A percentile compares a stretch with the other conserved stretches of the same genome.
These are phyloP conservation scores for Viola pubescens DNA, from an alignment of 441 rosid species.

Conservation along the genomic window DNA sequence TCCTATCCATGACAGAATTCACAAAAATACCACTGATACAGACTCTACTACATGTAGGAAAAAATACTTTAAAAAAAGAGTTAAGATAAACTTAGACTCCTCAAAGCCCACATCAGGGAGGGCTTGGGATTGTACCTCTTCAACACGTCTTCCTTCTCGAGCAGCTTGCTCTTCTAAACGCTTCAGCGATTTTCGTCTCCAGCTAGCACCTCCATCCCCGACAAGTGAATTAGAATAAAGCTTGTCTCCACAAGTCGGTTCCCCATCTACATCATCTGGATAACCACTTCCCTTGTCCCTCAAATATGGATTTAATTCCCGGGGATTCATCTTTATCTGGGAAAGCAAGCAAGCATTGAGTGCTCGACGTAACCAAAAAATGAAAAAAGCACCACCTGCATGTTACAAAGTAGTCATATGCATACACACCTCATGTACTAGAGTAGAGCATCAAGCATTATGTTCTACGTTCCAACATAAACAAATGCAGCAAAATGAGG, in stretches of 20 bases:
- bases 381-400: slow-evolving; percentile 1
- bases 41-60: neutral
- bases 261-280: slow-evolving; percentile 56
- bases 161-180: slow-evolving; percentile 88
- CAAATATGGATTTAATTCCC: slow-evolving; percentile 76
- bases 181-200: slow-evolving; percentile 84
- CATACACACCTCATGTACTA: neutral
- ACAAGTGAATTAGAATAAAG: slow-evolving; percentile 51
- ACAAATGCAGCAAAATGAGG: too few species aligned
- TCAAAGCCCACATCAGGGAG: too few species aligned
- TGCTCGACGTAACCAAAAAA: neutral
- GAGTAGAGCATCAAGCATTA: too few species aligned
- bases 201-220: slow-evolving; percentile 95
- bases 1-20: too few species aligned
- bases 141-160: slow-evolving; percentile 61
- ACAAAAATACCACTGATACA: too few species aligned
- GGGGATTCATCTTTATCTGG: slow-evolving; percentile 48
- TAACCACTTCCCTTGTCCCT: slow-evolving; percentile 71
- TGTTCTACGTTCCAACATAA: too few species aligned
- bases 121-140: slow-evolving; percentile 19
- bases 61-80: too few species aligned
- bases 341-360: slow-evolving; percentile 8
- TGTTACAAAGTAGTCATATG: slow-evolving; percentile 1
- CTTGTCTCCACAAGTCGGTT: slow-evolving; percentile 26
- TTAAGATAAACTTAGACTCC: too few species aligned